phyloP scores from a whole-genome alignment of 768 basidiomycete genomes.

The Mycena sanguinolenta region DNA sequence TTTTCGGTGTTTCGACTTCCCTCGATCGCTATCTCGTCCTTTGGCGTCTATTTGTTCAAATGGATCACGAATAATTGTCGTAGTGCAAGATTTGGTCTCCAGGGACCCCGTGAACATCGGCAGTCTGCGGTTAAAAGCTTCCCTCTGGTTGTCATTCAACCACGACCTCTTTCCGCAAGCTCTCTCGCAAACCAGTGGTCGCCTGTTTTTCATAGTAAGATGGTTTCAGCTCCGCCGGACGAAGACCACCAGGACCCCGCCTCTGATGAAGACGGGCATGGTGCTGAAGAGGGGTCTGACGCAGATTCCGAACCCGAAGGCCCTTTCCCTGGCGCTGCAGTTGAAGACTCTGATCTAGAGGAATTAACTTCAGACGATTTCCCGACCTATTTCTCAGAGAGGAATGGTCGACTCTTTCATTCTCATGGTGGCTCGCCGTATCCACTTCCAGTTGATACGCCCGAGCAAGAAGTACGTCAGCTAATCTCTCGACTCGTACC shows the following conservation, averaged over 20 bases:
- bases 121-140: constrained; percentile 1
- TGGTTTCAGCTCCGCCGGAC: constrained; percentile 37
- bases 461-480: constrained; percentile 73
- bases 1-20: background rate
- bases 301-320: constrained; percentile 49
- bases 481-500: background rate
- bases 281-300: constrained; percentile 36
- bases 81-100: background rate
- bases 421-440: constrained; percentile 75
- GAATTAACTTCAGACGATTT: constrained; percentile 69
- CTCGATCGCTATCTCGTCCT: background rate
- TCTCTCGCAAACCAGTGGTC: background rate
- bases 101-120: constrained; percentile 6
- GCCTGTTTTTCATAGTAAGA: background rate
- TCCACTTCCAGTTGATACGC: constrained; percentile 78
- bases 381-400: constrained; percentile 70
- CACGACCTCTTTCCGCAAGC: background rate
- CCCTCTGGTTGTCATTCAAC: constrained; percentile 17
- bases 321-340: constrained; percentile 25
- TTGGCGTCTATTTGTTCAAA: background rate
- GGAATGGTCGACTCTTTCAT: constrained; percentile 75
- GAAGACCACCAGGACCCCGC: constrained; percentile 37
- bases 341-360: constrained; percentile 43
- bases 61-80: background rate
- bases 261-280: constrained; percentile 36